Percentiles rank a stretch among this genome's conserved stretches.
These are phyloP conservation scores for Ogataea minuta DNA, from an alignment of 805 yeast genomes.

Conservation along the genomic window DNA sequence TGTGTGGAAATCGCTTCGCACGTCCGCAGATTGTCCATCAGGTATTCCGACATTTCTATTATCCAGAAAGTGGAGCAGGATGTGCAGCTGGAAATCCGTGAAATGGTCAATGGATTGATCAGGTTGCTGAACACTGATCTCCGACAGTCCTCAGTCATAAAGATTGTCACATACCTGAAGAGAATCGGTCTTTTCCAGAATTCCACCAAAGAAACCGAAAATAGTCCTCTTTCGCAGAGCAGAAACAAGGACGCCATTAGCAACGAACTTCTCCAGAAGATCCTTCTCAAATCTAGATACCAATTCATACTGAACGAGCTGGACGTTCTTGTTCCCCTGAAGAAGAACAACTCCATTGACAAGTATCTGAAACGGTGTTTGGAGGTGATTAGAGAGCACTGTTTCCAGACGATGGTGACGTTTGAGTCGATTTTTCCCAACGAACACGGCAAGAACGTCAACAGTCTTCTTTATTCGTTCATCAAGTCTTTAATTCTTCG, in stretches of 20 bases:
- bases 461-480: conserved; percentile 38
- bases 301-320: conserved; percentile 65
- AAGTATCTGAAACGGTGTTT: conserved; percentile 73
- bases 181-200: conserved; percentile 55
- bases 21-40: conserved; percentile 61
- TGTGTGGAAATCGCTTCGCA: conserved; percentile 81
- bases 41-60: conserved; percentile 62
- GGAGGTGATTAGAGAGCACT: conserved; percentile 81
- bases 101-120: conserved; percentile 68
- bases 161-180: conserved; percentile 72
- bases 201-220: conserved; percentile 1
- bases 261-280: conserved; percentile 43
- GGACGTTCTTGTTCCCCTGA: conserved; percentile 54
- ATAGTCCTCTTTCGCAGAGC: conserved; percentile 7
- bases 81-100: conserved; percentile 53
- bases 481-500: conserved; percentile 34
- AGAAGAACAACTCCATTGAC: conserved; percentile 48
- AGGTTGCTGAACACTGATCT: conserved; percentile 69
- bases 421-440: conserved; percentile 61
- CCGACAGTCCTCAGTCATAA: conserved; percentile 74
- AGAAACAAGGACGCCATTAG: conserved; percentile 13
- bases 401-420: conserved; percentile 69
- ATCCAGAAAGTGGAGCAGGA: conserved; percentile 49
- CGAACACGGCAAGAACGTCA: conserved; percentile 25
- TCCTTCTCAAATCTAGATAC: conserved; percentile 66